Evolutionary conservation across 495 filamentous ascomycete species (phyloP), one percentile per base, ranked within the genome.

Genomic region (Schizothecium vesticola): DNA sequence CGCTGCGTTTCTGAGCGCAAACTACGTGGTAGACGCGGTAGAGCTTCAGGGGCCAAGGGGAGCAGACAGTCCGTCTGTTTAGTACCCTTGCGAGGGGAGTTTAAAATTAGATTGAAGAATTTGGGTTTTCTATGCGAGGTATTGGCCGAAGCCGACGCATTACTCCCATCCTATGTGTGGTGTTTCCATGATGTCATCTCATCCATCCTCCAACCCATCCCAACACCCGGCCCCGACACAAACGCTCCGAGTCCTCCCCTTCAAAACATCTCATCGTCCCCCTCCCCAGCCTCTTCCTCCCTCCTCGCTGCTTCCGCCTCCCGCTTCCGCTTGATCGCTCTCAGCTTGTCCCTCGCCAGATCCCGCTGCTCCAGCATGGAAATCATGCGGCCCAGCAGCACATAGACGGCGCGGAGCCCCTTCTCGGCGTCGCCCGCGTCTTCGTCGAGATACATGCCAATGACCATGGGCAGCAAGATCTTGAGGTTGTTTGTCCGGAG

Each of bases 21-120:
- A 88, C 66, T 81, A 87, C 74, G 80, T 87, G 58, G 80, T 86
- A 21, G 84, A 86, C 63, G 81, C 80, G 6, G 73, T 87, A 9
- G 83, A 87, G 65, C 72, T 86, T 16, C 74, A 78, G 33, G 76
- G 76, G 12, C 74, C 73, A 10, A 64, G 26, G 12, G 71, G 71
- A n/a, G 51, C 16, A 3, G 65, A 73, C 16, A 73, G 66, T 61
- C 71, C 71, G 26, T 1, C 43, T 51, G 16, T 51, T 51, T 43
- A 31, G 33, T 19, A 19, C n/a, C n/a, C n/a, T 6, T 13, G 5
- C 12, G 3, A 43, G 12, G 16, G 4, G 36, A 16, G 6, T 43
- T 28, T 43, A 3, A 43, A 6, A 10, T 19, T 7, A 3, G 36
- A 19, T 43, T 43, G 36, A 13, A 33, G 16, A n/a, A 8, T n/a